Base-by-base conservation (phyloP, 495 filamentous ascomycete genomes). In the Penicillium macrosclerotiorum region DNA sequence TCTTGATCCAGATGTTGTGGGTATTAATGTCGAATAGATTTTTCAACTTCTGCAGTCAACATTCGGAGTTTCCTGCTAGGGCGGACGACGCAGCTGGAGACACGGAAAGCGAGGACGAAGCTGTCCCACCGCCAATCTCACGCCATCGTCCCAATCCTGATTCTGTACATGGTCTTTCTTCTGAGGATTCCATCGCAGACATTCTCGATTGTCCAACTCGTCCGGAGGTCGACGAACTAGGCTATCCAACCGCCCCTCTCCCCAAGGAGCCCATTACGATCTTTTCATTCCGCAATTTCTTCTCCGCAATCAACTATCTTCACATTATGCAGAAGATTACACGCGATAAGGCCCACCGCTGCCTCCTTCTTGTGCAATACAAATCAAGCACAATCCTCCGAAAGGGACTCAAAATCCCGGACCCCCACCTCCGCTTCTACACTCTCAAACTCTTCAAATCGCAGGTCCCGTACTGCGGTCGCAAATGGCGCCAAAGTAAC, bases 391-490 rank as follows among this genome's bases (percentile, higher is more conserved):
- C 85, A 32, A 91, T 95, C 52, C 77, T 98, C 8, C 86, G 89
- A 44, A 95, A 95, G 61, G 78, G 83, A 4, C 80, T 98, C 23
- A 94, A 95, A 55, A 87, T 95, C 26, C 90, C 90, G 1, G 89
- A 97, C 58, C 85, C 81, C 1, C 75, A 89, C 49, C 77, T 98
- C 14, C 85, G 94, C 6, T 82, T 92, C 20, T 96, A 96, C 71
- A 95, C 92, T 6, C 82, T 98, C 57, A 98, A 98, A 61, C 79
- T 98, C 0, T 96, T 96, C 82, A 98, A 98, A 65, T 89, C 87
- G 45, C 94, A 97, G 60, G 93, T 97, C 1, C 93, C 93, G 11
- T 98, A 94, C 71, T 97, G 93, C 64, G 92, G 93, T 14, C 83
- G 93, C 11, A 98, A 98, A 69, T 98, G 93, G 93, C 83, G 93